These are phyloP conservation scores for Marsdenia floribunda DNA, from an alignment of 257 asterid species.

Conservation along the genomic window DNA sequence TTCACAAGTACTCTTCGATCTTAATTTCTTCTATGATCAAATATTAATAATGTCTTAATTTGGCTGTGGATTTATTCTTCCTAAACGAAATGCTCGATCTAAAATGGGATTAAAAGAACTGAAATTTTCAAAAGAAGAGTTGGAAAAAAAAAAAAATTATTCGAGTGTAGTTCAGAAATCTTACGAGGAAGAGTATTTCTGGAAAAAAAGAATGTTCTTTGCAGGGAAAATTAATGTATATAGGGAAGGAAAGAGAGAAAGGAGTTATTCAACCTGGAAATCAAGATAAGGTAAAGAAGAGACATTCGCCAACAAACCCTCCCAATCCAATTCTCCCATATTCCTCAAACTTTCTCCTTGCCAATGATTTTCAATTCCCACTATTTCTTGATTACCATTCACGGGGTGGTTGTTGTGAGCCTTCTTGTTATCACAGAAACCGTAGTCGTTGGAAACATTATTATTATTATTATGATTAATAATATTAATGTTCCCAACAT, in stretches of 20 bases:
- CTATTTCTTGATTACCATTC: constrained; percentile 38
- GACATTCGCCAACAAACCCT: constrained; percentile 93
- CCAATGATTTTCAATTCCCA: constrained; percentile 68
- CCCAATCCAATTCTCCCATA: constrained; percentile 89
- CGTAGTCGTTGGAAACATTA: constrained; percentile 29
- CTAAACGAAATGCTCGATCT: not conserved
- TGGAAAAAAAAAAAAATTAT: no score
- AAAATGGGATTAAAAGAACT: not conserved
- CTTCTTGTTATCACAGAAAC: constrained; percentile 10
- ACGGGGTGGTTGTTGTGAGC: no score
- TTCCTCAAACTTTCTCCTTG: constrained; percentile 54
- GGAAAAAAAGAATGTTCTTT: not conserved
- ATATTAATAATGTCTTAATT: not conserved
- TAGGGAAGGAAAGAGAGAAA: constrained; percentile 6
- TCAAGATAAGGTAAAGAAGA: constrained; percentile 84
- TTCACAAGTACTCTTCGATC: not conserved
- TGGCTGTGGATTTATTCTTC: constrained; percentile 12
- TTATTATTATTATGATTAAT: not conserved
- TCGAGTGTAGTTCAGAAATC: not conserved
- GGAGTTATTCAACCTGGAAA: constrained; percentile 51
- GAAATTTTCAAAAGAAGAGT: not conserved
- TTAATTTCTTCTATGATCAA: not conserved
- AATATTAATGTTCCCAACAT: constrained; percentile 14
- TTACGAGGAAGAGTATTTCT: not conserved
- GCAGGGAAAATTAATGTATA: no score